phyloP scores from a whole-genome alignment of 73 alveolate genomes.

The Effrenium voratum region DNA sequence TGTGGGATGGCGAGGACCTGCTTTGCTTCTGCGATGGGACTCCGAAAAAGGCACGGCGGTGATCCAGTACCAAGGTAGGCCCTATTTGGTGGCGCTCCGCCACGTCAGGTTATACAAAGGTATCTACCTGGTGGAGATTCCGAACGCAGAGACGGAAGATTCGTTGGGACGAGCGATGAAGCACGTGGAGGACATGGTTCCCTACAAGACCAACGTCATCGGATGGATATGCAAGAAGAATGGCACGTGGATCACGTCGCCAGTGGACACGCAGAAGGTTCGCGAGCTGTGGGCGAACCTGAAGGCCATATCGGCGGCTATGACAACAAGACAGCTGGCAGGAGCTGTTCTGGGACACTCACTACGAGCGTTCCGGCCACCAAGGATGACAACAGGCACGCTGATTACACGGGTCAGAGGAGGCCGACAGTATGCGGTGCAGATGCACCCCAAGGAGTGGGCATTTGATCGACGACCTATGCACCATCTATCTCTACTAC shows the following conservation, averaged over 20 bases:
- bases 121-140: background rate
- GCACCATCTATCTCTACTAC: constrained; percentile 14
- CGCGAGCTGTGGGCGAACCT: background rate
- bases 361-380: background rate
- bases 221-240: background rate
- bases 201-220: background rate
- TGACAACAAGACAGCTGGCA: background rate
- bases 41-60: background rate
- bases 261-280: background rate
- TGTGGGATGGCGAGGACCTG: constrained; percentile 13
- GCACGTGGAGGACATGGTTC: background rate
- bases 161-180: background rate
- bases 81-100: background rate
- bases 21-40: background rate
- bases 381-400: background rate
- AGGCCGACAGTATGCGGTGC: background rate
- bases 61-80: constrained; percentile 7
- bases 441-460: constrained; percentile 58
- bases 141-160: background rate
- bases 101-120: background rate
- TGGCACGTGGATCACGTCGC: background rate
- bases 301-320: background rate
- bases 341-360: background rate
- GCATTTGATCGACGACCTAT: background rate
- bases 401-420: background rate